These are phyloP conservation scores for Aspergillus asperescens DNA, from an alignment of 495 filamentous ascomycete species.

Conservation along the genomic window DNA sequence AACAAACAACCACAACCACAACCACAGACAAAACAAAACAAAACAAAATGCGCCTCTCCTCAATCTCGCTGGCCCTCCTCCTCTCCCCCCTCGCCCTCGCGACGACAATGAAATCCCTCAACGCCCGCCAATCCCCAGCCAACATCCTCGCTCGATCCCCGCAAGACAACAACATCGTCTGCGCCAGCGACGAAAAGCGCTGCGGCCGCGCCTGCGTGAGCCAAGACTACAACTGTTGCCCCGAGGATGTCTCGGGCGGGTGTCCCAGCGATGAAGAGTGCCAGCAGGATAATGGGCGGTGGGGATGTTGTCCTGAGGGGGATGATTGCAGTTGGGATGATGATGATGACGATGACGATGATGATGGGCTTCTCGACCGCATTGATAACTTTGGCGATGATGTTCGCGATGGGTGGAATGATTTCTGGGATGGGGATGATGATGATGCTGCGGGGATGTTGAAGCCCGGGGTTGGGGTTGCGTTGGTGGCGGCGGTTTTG, in stretches of 20 bases:
- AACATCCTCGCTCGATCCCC: constrained; percentile 1
- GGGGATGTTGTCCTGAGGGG: constrained; percentile 8
- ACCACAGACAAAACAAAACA: no score
- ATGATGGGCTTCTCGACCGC: background rate
- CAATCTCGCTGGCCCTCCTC: background rate
- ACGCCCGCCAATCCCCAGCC: background rate
- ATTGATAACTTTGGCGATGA: constrained; percentile 1
- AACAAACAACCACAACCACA: background rate
- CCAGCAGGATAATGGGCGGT: background rate
- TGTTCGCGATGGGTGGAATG: background rate
- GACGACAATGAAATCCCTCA: background rate
- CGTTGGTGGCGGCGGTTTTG: background rate
- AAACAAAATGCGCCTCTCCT: background rate
- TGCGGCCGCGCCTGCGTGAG: constrained; percentile 2
- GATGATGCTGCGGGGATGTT: constrained; percentile 2
- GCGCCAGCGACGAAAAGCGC: background rate
- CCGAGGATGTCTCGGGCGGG: background rate
- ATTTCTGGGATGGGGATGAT: constrained; percentile 6
- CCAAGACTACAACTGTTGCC: constrained; percentile 3
- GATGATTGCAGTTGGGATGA: constrained; percentile 5
- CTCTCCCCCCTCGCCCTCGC: background rate
- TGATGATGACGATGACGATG: constrained; percentile 6
- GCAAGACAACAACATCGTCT: background rate
- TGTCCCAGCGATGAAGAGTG: constrained; percentile 4
- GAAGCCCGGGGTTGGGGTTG: constrained; percentile 8